Evolutionary conservation across 2,329 filamentous ascomycete species (phyloP).

Genomic region (Sclerotinia nivalis): DNA sequence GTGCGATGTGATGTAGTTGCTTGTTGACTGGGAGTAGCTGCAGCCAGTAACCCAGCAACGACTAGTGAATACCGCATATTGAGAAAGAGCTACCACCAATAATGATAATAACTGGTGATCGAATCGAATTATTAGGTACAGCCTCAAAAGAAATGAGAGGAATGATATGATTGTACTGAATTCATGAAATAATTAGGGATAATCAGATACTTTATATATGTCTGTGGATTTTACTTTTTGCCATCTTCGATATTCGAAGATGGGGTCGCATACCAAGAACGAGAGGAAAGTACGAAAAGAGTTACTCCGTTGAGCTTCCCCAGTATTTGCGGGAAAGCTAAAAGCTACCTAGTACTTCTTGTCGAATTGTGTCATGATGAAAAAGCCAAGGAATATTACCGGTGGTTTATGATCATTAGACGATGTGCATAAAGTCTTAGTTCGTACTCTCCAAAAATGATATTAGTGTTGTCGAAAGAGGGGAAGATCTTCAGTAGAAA

Average conservation of each 20-base stretch:
- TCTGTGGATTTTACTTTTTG: background rate
- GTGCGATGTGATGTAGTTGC: slow-evolving; percentile 2
- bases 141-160: background rate
- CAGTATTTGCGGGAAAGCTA: background rate
- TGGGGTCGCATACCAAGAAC: background rate
- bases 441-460: background rate
- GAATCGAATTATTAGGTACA: background rate
- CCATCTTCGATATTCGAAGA: background rate
- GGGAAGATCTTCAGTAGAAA: background rate
- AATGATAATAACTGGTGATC: background rate
- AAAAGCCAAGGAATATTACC: background rate
- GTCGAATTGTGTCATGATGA: background rate
- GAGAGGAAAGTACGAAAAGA: background rate
- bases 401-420: background rate
- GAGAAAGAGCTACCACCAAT: background rate
- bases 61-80: slow-evolving; percentile 7
- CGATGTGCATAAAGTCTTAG: background rate
- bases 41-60: slow-evolving; percentile 10
- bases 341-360: background rate
- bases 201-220: background rate
- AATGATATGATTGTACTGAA: background rate
- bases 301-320: background rate
- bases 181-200: background rate
- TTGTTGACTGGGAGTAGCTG: slow-evolving; percentile 13
- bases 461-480: background rate